Evolutionary conservation across 2,329 filamentous ascomycete genomes (phyloP).

Genomic region (Colletotrichum musicola): DNA sequence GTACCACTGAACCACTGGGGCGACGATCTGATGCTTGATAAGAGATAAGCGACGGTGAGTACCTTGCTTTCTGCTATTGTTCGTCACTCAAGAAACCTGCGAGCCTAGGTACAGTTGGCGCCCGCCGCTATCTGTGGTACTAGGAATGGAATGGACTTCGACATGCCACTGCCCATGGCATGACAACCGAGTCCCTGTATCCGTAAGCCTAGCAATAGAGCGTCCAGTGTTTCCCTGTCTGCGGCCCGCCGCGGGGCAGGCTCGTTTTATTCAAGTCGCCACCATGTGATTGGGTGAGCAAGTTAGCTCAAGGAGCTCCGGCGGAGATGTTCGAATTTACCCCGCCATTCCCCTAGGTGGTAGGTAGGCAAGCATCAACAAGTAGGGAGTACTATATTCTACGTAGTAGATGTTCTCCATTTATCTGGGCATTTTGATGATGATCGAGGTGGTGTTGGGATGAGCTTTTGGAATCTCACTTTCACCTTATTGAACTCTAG

Average conservation of each 20-base stretch:
- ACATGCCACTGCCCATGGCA: not conserved
- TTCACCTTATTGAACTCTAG: no score
- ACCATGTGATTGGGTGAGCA: constrained; percentile 10
- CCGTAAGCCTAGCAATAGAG: not conserved
- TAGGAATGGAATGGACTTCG: not conserved
- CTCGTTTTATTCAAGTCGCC: constrained; percentile 22
- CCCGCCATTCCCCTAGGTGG: not conserved
- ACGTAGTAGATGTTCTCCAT: no score
- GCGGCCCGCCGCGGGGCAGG: constrained; percentile 11
- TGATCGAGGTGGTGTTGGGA: no score
- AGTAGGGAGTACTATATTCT: no score
- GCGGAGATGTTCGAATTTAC: constrained; percentile 27
- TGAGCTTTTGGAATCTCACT: no score
- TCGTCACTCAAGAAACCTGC: not conserved
- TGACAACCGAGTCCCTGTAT: not conserved
- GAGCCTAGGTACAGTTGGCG: not conserved
- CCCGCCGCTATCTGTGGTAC: not conserved
- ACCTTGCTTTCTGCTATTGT: not conserved
- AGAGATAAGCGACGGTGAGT: constrained; percentile 14
- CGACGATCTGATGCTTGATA: constrained; percentile 9
- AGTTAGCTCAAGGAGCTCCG: not conserved
- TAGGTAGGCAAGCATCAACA: no score
- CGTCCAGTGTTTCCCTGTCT: not conserved
- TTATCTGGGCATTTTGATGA: no score
- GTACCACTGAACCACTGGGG: not conserved